Evolutionary conservation across 805 yeast species (phyloP).

Genomic region (Candida berthetii): DNA sequence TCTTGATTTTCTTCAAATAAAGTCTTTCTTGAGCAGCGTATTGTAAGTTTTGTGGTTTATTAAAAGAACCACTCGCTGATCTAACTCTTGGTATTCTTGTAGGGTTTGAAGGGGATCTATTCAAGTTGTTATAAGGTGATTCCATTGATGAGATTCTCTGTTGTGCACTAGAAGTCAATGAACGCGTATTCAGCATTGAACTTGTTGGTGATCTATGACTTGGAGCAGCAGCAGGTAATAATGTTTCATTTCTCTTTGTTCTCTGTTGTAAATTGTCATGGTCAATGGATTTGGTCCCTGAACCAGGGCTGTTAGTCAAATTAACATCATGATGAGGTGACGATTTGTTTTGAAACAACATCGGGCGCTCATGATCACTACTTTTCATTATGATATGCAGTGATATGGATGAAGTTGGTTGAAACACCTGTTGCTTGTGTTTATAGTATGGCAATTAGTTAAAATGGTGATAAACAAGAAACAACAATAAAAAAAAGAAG

Average conservation of each 20-base stretch:
- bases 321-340: too few species aligned
- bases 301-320: too few species aligned
- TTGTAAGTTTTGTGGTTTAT: constrained; percentile 20
- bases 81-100: constrained; percentile 13
- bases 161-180: constrained; percentile 10
- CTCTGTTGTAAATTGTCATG: constrained; percentile 1
- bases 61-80: constrained; percentile 10
- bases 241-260: constrained; percentile 2
- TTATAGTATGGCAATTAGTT: too few species aligned
- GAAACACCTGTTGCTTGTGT: too few species aligned
- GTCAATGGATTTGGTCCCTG: too few species aligned
- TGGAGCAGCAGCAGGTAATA: not conserved
- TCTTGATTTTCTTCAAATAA: constrained; percentile 56
- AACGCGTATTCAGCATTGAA: constrained; percentile 9
- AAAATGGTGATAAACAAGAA: too few species aligned
- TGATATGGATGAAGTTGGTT: too few species aligned
- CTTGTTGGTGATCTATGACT: constrained; percentile 11
- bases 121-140: constrained; percentile 3
- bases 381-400: too few species aligned
- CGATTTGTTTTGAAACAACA: too few species aligned
- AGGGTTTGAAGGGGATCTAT: constrained; percentile 17
- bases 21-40: constrained; percentile 54
- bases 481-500: too few species aligned
- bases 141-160: constrained; percentile 16
- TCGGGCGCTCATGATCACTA: too few species aligned